Percentiles rank a stretch among this genome's conserved stretches.
These are phyloP conservation scores for Letharia lupina DNA, from an alignment of 495 filamentous ascomycete genomes.

Conservation along the genomic window DNA sequence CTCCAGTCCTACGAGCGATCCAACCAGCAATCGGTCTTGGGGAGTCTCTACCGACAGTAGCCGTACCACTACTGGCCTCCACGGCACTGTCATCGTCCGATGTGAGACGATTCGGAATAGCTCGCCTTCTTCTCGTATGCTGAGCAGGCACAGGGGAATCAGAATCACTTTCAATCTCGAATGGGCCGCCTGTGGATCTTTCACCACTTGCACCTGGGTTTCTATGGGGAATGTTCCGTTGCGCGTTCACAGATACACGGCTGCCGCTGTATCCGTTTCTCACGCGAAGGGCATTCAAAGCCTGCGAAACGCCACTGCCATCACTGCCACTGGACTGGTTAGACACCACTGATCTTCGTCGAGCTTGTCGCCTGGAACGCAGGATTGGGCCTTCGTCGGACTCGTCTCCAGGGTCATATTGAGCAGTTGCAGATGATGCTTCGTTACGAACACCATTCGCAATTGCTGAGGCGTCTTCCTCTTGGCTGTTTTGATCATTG, in stretches of 20 bases:
- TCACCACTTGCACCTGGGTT: not conserved
- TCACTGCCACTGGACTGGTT: constrained; percentile 2
- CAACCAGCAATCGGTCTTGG: not conserved
- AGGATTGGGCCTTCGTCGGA: constrained; percentile 33
- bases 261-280: not conserved
- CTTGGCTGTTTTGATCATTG: constrained; percentile 6
- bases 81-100: constrained; percentile 14
- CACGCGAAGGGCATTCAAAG: constrained; percentile 2
- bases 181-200: constrained; percentile 3
- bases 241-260: not conserved
- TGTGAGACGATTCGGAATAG: constrained; percentile 4
- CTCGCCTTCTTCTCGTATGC: constrained; percentile 15
- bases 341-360: not conserved
- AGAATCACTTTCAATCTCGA: constrained; percentile 21
- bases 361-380: constrained; percentile 17
- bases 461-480: constrained; percentile 9
- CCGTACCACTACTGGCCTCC: constrained; percentile 16
- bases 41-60: constrained; percentile 13
- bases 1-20: not conserved
- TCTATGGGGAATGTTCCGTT: not conserved
- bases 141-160: constrained; percentile 15
- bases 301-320: constrained; percentile 4
- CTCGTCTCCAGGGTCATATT: constrained; percentile 12
- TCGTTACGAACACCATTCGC: not conserved
- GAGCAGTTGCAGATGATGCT: not conserved